phyloP scores from a whole-genome alignment of 2,329 filamentous ascomycete genomes.

The Pseudogymnoascus sp. region DNA sequence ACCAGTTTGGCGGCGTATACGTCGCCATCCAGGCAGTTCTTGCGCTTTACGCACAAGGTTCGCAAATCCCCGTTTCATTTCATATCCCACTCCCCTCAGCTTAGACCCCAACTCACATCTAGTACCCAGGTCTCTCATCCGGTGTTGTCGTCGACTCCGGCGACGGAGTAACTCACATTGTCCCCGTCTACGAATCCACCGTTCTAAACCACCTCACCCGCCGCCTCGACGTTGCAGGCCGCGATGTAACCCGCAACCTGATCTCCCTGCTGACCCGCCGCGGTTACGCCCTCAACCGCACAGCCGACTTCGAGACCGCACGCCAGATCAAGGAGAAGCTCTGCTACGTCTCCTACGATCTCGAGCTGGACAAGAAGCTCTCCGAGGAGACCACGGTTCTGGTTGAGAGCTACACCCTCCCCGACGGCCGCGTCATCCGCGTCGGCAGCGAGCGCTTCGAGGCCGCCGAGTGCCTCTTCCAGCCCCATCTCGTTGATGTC shows the following conservation, averaged over 20 bases:
- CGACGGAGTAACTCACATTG: slow-evolving; percentile 96
- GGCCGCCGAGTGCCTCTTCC: slow-evolving; percentile 95
- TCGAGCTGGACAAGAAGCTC: slow-evolving; percentile 89
- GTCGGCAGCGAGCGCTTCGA: slow-evolving; percentile 97
- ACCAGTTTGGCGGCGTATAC: slow-evolving; percentile 92
- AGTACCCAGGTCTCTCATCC: slow-evolving; percentile 60
- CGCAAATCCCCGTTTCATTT: slow-evolving; percentile 18
- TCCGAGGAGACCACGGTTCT: slow-evolving; percentile 96
- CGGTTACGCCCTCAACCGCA: slow-evolving; percentile 94
- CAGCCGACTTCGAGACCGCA: slow-evolving; percentile 97
- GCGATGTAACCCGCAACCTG: slow-evolving; percentile 96
- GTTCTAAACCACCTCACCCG: slow-evolving; percentile 95
- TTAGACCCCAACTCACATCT: not conserved
- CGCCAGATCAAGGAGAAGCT: slow-evolving; percentile 99
- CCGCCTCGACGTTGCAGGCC: slow-evolving; percentile 87
- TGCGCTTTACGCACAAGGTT: slow-evolving; percentile 92
- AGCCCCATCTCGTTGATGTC: slow-evolving; percentile 94
- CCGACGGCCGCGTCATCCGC: slow-evolving; percentile 90
- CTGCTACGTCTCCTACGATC: slow-evolving; percentile 97
- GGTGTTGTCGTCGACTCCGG: slow-evolving; percentile 99
- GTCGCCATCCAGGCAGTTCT: slow-evolving; percentile 96
- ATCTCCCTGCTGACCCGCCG: slow-evolving; percentile 89
- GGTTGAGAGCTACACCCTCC: slow-evolving; percentile 94
- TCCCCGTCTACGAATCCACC: slow-evolving; percentile 96
- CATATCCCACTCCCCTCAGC: not conserved